These are phyloP conservation scores for Mycena kentingensis DNA, from an alignment of 768 basidiomycete species.

Conservation along the genomic window DNA sequence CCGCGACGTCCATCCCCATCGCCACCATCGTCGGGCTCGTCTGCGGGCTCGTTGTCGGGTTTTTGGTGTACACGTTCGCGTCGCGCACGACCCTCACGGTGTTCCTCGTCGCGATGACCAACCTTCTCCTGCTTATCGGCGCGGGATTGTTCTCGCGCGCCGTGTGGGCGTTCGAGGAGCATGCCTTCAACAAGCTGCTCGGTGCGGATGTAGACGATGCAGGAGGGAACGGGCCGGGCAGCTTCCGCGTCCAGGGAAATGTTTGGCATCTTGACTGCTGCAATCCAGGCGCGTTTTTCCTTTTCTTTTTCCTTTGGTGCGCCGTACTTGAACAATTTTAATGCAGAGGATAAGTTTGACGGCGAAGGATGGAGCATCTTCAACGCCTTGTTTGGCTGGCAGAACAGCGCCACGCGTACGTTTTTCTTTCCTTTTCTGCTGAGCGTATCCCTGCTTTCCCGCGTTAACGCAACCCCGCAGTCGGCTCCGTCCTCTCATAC, in stretches of 20 bases:
- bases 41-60: conserved; percentile 72
- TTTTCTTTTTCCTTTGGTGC: no score
- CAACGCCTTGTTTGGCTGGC: conserved; percentile 85
- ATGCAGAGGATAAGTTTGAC: conserved; percentile 47
- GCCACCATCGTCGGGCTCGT: conserved; percentile 85
- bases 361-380: conserved; percentile 79
- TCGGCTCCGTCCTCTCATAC: conserved; percentile 83
- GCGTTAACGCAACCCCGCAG: no score
- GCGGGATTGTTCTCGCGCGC: conserved; percentile 88
- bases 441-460: not conserved
- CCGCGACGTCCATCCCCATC: conserved; percentile 85
- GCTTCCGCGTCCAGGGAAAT: conserved; percentile 76
- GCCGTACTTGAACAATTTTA: no score
- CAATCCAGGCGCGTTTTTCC: no score
- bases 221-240: conserved; percentile 77
- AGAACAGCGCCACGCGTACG: conserved; percentile 74
- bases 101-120: conserved; percentile 92
- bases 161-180: conserved; percentile 68
- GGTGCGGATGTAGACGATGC: conserved; percentile 74
- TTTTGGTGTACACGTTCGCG: conserved; percentile 78
- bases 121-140: conserved; percentile 89
- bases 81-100: conserved; percentile 74
- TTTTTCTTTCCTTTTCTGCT: conserved; percentile 4
- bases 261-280: conserved; percentile 91
- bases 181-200: conserved; percentile 67